phyloP scores from a whole-genome alignment of 2,329 filamentous ascomycete genomes.

The Nannizzia gypsea region DNA sequence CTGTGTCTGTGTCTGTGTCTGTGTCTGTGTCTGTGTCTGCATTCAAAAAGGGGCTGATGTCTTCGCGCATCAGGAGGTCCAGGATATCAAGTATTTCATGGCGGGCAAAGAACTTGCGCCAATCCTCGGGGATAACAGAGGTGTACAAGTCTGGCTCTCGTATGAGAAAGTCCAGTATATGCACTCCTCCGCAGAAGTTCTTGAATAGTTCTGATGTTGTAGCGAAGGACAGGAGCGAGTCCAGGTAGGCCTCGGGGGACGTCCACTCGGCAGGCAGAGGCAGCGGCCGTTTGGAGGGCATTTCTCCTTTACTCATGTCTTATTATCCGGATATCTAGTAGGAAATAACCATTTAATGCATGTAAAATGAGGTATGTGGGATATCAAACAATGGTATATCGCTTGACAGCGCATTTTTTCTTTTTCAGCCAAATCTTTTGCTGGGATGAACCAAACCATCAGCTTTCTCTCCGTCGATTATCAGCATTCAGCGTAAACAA shows the following conservation, averaged over 20 bases:
- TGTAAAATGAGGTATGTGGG: not conserved
- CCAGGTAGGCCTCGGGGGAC: conserved; percentile 63
- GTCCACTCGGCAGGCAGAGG: conserved; percentile 61
- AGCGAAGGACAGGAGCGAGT: conserved; percentile 64
- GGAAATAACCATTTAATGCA: not conserved
- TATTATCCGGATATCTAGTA: not conserved
- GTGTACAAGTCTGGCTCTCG: conserved; percentile 72
- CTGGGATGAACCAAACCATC: too few species aligned
- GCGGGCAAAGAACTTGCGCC: conserved; percentile 64
- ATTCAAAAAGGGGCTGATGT: conserved; percentile 42
- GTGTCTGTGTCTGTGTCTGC: conserved; percentile 13
- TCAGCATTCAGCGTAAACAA: too few species aligned
- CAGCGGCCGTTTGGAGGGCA: conserved; percentile 44
- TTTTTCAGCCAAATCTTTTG: not conserved
- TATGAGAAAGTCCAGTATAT: conserved; percentile 94
- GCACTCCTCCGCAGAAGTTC: conserved; percentile 89
- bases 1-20: conserved; percentile 12
- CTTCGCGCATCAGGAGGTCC: conserved; percentile 68
- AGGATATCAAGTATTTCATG: conserved; percentile 64
- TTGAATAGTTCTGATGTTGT: conserved; percentile 65
- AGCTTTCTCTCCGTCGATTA: too few species aligned
- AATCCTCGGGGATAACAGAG: conserved; percentile 61
- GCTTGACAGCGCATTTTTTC: too few species aligned
- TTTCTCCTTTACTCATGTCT: conserved; percentile 14
- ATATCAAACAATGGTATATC: not conserved